Evolutionary conservation across 495 filamentous ascomycete species (phyloP).

Genomic region (Trichodelitschia bisporula): DNA sequence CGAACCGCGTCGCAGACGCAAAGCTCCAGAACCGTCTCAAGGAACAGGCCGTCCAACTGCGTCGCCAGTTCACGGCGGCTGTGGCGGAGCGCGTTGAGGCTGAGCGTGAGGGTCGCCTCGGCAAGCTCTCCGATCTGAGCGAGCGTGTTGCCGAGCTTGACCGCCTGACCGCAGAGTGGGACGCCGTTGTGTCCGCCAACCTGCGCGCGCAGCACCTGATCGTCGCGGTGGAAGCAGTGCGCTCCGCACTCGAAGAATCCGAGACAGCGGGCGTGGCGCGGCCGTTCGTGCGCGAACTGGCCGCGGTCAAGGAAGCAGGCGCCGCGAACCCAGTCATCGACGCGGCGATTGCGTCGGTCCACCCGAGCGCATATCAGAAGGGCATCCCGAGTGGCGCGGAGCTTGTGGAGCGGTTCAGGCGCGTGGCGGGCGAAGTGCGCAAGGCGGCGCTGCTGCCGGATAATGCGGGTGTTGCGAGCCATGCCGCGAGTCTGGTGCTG

Average conservation of each 20-base stretch:
- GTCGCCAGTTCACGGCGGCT: constrained; percentile 53
- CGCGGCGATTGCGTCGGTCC: constrained; percentile 82
- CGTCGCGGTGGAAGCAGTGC: constrained; percentile 82
- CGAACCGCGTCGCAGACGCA: constrained; percentile 52
- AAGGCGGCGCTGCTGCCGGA: constrained; percentile 83
- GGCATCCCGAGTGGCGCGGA: constrained; percentile 62
- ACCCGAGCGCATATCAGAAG: constrained; percentile 77
- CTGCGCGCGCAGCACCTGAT: constrained; percentile 86
- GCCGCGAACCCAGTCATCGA: constrained; percentile 57
- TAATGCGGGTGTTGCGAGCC: constrained; percentile 78
- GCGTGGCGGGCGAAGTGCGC: constrained; percentile 77
- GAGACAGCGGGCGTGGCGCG: constrained; percentile 36
- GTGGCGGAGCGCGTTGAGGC: constrained; percentile 64
- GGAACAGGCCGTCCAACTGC: constrained; percentile 72
- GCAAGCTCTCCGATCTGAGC: constrained; percentile 62
- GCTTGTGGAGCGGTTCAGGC: constrained; percentile 85
- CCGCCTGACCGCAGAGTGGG: constrained; percentile 62
- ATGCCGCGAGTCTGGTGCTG: constrained; percentile 65
- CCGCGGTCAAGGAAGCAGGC: constrained; percentile 81
- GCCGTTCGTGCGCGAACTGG: constrained; percentile 75
- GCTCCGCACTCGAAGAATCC: constrained; percentile 46
- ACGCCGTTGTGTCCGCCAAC: constrained; percentile 64
- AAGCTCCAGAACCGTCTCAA: constrained; percentile 62
- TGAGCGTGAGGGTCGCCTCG: constrained; percentile 68
- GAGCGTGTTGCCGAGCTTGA: constrained; percentile 55